Evolutionary conservation across 1,284 basidiomycete species (phyloP).

Genomic region (Irpex sp.): DNA sequence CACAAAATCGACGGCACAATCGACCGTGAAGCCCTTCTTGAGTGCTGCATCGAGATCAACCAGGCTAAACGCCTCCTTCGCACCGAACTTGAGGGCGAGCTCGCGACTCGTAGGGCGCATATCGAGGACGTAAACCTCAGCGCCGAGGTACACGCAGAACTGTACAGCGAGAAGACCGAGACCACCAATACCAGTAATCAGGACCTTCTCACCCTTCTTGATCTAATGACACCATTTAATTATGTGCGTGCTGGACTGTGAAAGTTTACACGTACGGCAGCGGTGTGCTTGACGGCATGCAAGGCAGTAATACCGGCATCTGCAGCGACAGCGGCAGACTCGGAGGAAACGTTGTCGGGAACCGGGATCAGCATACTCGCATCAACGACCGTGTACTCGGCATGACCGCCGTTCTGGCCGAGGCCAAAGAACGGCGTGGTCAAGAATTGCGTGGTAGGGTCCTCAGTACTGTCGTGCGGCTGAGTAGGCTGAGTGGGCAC

Average conservation of each 20-base stretch:
- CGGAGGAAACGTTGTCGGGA: slow-evolving; percentile 21
- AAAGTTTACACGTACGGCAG: slow-evolving; percentile 13
- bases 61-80: slow-evolving; percentile 20
- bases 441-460: background rate
- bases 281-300: slow-evolving; percentile 22
- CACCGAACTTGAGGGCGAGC: slow-evolving; percentile 23
- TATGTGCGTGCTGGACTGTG: no score
- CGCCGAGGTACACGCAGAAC: slow-evolving; percentile 23
- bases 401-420: slow-evolving; percentile 23
- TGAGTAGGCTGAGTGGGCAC: background rate
- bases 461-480: background rate
- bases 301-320: slow-evolving; percentile 25
- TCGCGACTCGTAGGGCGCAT: slow-evolving; percentile 21
- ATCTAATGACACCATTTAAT: background rate
- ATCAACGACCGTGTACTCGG: slow-evolving; percentile 19
- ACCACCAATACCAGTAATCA: slow-evolving; percentile 29
- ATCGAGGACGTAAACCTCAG: slow-evolving; percentile 25
- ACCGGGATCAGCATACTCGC: slow-evolving; percentile 20
- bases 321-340: slow-evolving; percentile 21
- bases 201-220: slow-evolving; percentile 14
- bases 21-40: slow-evolving; percentile 20
- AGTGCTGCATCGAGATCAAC: slow-evolving; percentile 18
- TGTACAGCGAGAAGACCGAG: slow-evolving; percentile 29
- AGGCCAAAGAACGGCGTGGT: slow-evolving; percentile 15
- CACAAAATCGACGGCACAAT: slow-evolving; percentile 25